A percentile compares a stretch with the other conserved stretches of the same genome.
phyloP scores from a whole-genome alignment of 164 flowering plant genomes.

The Nelumbo lutea region DNA sequence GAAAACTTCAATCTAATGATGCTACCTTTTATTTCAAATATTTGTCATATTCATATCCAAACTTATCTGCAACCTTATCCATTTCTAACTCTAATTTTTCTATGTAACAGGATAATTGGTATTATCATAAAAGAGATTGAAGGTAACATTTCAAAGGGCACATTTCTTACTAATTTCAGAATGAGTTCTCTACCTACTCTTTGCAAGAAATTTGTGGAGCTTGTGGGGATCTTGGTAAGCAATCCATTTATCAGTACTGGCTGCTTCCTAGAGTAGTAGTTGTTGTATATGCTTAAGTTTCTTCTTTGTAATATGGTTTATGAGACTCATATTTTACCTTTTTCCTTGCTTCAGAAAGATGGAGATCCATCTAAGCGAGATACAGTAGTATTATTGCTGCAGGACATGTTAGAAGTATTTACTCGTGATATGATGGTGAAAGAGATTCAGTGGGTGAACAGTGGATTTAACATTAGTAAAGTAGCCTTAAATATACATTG shows the following conservation, averaged over 20 bases:
- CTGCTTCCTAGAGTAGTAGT: neutral
- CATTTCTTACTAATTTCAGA: slow-evolving; percentile 78
- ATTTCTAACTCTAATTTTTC: neutral
- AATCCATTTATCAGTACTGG: neutral
- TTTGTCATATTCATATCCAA: neutral
- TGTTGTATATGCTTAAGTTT: neutral
- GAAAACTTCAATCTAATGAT: no score
- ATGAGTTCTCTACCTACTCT: slow-evolving; percentile 64
- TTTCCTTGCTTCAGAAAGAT: slow-evolving; percentile 62
- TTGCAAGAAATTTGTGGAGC: slow-evolving; percentile 77
- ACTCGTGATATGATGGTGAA: slow-evolving; percentile 99
- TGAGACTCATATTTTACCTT: neutral
- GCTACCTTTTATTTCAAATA: neutral
- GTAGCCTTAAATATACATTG: neutral
- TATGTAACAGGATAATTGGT: slow-evolving; percentile 63
- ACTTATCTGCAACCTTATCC: neutral
- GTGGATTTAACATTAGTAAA: neutral
- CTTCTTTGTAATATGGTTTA: neutral
- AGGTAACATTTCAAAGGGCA: slow-evolving; percentile 64
- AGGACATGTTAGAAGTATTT: slow-evolving; percentile 97
- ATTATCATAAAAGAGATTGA: slow-evolving; percentile 85
- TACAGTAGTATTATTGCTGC: slow-evolving; percentile 70
- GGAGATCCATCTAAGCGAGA: slow-evolving; percentile 55
- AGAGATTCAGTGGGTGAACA: slow-evolving; percentile 70
- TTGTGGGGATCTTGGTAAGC: slow-evolving; percentile 82